Base-by-base conservation (phyloP, 2,329 filamentous ascomycete species). In the Aspergillus brunneoviolaceus region DNA sequence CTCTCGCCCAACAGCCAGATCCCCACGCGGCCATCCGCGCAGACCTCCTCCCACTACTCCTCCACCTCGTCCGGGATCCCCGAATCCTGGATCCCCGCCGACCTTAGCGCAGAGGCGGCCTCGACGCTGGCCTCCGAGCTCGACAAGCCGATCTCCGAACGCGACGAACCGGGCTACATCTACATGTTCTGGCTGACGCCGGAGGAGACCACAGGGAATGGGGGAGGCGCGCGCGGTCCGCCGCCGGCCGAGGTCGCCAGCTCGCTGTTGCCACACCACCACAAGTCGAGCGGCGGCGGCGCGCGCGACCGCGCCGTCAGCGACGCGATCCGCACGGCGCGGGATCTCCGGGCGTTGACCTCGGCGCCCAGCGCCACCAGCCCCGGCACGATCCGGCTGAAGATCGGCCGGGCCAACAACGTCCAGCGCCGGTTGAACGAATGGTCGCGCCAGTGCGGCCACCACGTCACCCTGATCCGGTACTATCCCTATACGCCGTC, bases 171-270 rank as follows among this genome's bases (percentile, higher is more conserved):
- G 12, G 95, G 95, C 42, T 99, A 95, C 78, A 98, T 99, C 67
- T 99, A 99, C 82, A 96, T 99, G 76, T 99, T 98, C 82, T 97
- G 94, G 92, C 83, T 97, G 23, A 97, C 92, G 0, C 87, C 92
- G 33, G 33, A 12, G 11, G 33, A 81, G 33, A 81, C 84, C 39
- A 83, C 82, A 2, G 77, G 85, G 7, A 73, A 81, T 0, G 52
- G 60, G 27, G 74, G 84, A 4, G 29, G 31, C 0, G 21, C 49
- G 10, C 23, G 49, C 16, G 42, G 45, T 0, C 79, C 82, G 1
- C 81, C 85, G 0, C 81, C 87, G 0, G 80, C 81, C 39, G 87
- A 86, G 63, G 80, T 86, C 49, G 84, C 85, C 21, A 81, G 85
- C 9, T 83, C 85, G 11, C 79, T 90, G 52, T 81, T 88, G 48